Evolutionary conservation across 768 basidiomycete genomes (phyloP).

Genomic region (Leucocoprinus leucothites): DNA sequence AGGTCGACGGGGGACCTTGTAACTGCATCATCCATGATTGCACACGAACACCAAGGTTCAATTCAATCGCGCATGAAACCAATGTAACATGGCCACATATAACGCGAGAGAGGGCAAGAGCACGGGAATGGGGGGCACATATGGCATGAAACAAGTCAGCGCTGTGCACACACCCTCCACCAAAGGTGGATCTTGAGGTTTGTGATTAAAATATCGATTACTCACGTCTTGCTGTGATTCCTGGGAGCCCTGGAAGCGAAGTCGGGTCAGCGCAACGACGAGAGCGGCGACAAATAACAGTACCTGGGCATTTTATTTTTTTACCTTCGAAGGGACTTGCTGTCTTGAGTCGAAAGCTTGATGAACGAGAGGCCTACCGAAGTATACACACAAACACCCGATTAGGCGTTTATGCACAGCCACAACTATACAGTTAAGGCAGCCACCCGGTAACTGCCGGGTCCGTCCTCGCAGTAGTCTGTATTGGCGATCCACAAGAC

Average conservation of each 20-base stretch:
- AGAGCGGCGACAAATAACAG: conserved; percentile 24
- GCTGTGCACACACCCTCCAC: conserved; percentile 62
- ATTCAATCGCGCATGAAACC: conserved; percentile 2
- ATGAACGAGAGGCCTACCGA: conserved; percentile 14
- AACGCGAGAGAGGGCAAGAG: conserved; percentile 31
- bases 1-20: conserved; percentile 98
- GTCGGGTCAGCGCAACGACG: conserved; percentile 23
- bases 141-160: conserved; percentile 48
- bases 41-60: conserved; percentile 1
- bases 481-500: conserved; percentile 39
- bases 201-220: conserved; percentile 24
- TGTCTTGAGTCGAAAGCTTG: conserved; percentile 15
- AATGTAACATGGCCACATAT: neutral
- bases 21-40: conserved; percentile 47
- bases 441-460: conserved; percentile 67
- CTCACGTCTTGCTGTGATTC: conserved; percentile 95
- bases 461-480: conserved; percentile 1
- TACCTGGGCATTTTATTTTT: conserved; percentile 82
- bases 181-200: conserved; percentile 61
- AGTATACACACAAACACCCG: too few species aligned
- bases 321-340: conserved; percentile 45
- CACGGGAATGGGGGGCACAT: conserved; percentile 57
- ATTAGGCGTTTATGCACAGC: conserved; percentile 26
- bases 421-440: conserved; percentile 63
- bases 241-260: conserved; percentile 68